Conservation (phyloP, 768 basidiomycete genomes). For the Flagelloscypha sp. region DNA sequence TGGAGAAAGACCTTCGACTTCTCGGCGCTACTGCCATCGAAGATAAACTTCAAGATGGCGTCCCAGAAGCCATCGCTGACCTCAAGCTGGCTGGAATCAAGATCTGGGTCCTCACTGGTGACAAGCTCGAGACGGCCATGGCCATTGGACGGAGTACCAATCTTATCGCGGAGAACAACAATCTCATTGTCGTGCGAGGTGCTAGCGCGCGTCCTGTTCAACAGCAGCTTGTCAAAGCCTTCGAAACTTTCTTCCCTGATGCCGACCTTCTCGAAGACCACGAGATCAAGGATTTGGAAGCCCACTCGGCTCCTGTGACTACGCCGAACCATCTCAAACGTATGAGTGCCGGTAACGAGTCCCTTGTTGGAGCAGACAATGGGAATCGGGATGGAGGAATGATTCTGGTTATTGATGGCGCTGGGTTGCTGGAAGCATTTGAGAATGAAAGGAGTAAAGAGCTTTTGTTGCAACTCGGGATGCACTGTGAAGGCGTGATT, state of each 20-base stretch:
- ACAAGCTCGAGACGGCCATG: conserved; percentile 98
- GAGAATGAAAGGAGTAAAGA: conserved; percentile 62
- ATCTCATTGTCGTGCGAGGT: conserved; percentile 89
- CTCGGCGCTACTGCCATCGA: conserved; percentile 98
- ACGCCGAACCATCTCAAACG: conserved; percentile 37
- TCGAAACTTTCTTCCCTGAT: conserved; percentile 86
- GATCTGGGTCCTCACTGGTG: conserved; percentile 97
- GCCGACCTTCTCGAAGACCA: conserved; percentile 50
- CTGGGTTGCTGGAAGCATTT: conserved; percentile 66
- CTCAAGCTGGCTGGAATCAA: conserved; percentile 95
- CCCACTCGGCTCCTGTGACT: conserved; percentile 9
- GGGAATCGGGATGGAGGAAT: conserved; percentile 85
- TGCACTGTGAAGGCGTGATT: conserved; percentile 88
- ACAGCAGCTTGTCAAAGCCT: conserved; percentile 70
- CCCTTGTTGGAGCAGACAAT: conserved; percentile 77
- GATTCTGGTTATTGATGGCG: conserved; percentile 88
- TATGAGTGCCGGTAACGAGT: conserved; percentile 60
- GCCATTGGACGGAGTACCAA: conserved; percentile 98
- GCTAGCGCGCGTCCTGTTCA: conserved; percentile 63
- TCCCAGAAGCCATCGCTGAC: conserved; percentile 93
- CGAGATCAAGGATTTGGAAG: conserved; percentile 20
- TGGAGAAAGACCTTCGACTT: conserved; percentile 74
- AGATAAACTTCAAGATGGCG: conserved; percentile 95
- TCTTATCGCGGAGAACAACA: conserved; percentile 81
- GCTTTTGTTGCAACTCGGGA: conserved; percentile 73